Conservation (phyloP, 1,284 basidiomycete species). For the Kalmanozyma brasiliensis region DNA sequence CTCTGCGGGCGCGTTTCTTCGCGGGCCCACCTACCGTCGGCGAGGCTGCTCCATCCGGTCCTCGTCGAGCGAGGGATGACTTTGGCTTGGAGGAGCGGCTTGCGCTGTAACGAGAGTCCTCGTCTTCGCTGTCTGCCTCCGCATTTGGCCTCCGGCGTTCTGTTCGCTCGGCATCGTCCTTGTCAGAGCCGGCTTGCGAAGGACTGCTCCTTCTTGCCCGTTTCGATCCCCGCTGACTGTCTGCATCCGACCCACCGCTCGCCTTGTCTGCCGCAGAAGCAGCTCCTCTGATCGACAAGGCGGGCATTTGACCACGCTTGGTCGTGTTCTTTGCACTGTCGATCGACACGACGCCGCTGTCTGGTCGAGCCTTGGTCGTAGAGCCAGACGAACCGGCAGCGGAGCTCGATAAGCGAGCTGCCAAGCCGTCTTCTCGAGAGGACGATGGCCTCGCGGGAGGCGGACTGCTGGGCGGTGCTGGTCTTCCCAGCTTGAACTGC, state of each 20-base stretch:
- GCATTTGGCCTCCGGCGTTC: neutral
- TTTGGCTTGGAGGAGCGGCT: slow-evolving; percentile 20
- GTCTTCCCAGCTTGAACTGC: slow-evolving; percentile 73
- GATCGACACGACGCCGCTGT: slow-evolving; percentile 37
- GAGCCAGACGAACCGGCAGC: neutral
- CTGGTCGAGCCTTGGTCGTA: slow-evolving; percentile 8
- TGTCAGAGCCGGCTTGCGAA: slow-evolving; percentile 1
- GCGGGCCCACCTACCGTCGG: neutral
- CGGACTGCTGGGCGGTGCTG: slow-evolving; percentile 40
- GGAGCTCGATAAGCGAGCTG: slow-evolving; percentile 5
- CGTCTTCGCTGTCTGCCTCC: slow-evolving; percentile 14
- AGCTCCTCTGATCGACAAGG: slow-evolving; percentile 32
- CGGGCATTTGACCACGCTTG: slow-evolving; percentile 22
- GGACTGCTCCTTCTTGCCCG: neutral
- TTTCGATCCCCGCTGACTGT: slow-evolving; percentile 11
- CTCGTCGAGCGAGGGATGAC: neutral
- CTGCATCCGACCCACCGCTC: neutral
- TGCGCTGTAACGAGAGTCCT: slow-evolving; percentile 46
- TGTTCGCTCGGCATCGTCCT: neutral
- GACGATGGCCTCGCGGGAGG: slow-evolving; percentile 32
- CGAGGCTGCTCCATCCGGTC: neutral
- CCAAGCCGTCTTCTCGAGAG: slow-evolving; percentile 5
- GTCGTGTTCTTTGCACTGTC: slow-evolving; percentile 11
- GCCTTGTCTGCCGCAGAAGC: slow-evolving; percentile 14
- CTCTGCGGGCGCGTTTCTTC: slow-evolving; percentile 18